Evolutionary conservation across 805 yeast genomes (phyloP), one percentile per base, ranked within the genome.

Genomic region (Yamadazyma akitaensis): DNA sequence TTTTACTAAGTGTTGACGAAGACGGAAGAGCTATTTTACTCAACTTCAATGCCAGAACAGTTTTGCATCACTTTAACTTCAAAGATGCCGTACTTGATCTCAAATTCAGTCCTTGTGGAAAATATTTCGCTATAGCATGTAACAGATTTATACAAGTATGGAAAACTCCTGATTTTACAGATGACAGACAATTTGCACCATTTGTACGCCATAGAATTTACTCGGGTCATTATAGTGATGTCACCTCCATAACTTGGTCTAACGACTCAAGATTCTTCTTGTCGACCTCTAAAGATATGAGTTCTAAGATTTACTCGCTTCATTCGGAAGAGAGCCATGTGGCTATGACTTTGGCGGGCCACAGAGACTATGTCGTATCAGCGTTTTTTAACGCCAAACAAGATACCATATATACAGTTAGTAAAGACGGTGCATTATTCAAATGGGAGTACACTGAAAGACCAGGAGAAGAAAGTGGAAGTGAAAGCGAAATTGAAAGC

Each of bases 101-200:
- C 21, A 80, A 84, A 58, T 94, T 94, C 65, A 82, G 96, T 43
- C 94, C 96, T 2, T 90, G 89, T 65, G 97, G 98, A 2, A 75
- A 75, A 38, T 80, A 80, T 57, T 91, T 94, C 68, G 97, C 97
- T 6, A 77, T 89, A 24, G 96, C 96, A 3, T 73, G 82, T 31
- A 89, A 88, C 5, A 72, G 96, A 54, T 85, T 86, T 44, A 71
- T 92, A 14, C 97, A 94, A 64, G 84, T 94, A 8, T 94, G 99
- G 99, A 84, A 81, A 59, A 88, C 97, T 1, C 97, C 97, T 0
- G 82, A 79, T 40, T 71, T 74, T 19, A 69, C 81, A 7, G 94
- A 88, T 56, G 97, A 89, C 59, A 77, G 96, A 50, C 96, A 90
- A 62, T 94, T 94, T 74, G 94, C 97, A 0, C 99, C 99, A 13